Percentiles rank a stretch among this genome's conserved stretches.
phyloP scores from a whole-genome alignment of 192 early-diverging fungal species.

The Pilaira anomala region DNA sequence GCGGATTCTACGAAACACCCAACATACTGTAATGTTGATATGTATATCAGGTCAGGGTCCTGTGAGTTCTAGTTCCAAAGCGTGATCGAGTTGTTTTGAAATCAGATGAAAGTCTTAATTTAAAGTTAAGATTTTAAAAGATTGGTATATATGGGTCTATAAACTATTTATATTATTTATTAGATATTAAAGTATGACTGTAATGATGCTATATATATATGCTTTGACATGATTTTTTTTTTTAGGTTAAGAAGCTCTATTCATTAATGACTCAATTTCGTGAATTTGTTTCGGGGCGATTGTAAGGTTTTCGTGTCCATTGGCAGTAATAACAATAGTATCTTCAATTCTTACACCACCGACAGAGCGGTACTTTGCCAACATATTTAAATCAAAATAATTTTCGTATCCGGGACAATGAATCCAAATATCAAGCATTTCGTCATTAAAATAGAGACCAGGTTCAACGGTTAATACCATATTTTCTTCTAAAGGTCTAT shows the following conservation, averaged over 20 bases:
- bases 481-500: constrained; percentile 61
- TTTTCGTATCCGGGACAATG: constrained; percentile 53
- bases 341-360: constrained; percentile 94
- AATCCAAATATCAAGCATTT: constrained; percentile 64
- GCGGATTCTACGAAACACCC: no score
- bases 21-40: no score
- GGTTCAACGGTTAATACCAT: constrained; percentile 94
- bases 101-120: no score
- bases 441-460: constrained; percentile 87
- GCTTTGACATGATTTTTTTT: no score
- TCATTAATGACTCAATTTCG: constrained; percentile 70
- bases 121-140: no score
- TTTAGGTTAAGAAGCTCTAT: not conserved
- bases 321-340: constrained; percentile 78
- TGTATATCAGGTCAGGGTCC: no score
- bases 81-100: no score
- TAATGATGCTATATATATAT: no score
- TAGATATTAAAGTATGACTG: no score
- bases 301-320: constrained; percentile 82
- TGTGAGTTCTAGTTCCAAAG: no score
- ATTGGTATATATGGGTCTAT: no score
- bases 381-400: constrained; percentile 67
- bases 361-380: constrained; percentile 62
- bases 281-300: constrained; percentile 72
- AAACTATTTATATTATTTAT: no score